Base-by-base conservation (phyloP, 176 grass and related monocot genomes). In the Hsuehochloa calcarea region DNA sequence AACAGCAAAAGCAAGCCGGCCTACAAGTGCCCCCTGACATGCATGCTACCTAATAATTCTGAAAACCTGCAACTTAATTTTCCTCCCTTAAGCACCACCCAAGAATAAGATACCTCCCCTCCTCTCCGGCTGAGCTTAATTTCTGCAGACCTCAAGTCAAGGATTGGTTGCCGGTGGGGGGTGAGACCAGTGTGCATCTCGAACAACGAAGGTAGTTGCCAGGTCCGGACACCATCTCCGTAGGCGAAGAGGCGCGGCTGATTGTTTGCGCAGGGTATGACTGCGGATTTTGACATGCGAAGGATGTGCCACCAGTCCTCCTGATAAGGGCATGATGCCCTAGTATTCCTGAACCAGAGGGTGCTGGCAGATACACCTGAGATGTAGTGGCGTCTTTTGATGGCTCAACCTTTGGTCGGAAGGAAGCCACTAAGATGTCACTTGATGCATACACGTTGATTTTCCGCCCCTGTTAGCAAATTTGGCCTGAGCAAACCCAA, bases 101-200 rank as follows among this genome's bases (percentile, higher is more conserved):
- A n/a, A n/a, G n/a, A n/a, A n/a, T 93, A 1, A 98, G 93, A 72
- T 90, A 89, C 65, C 69, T 81, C 49, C 19, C 72, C 43, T 19
- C 72, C 43, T 19, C 72, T 73, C 87, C 87, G 1, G 1, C 31
- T 31, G 49, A 46, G 45, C 63, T 79, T n/a, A n/a, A n/a, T n/a
- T 64, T 59, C 79, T 6, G 86, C 76, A n/a, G 87, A 95, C 87
- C 84, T 95, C 43, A 93, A 83, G 92, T 98, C 96, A 56, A 95
- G 86, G 83, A 98, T 80, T 0, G 89, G 88, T 13, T 92, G 56
- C 29, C 44, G 58, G 75, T 93, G 91, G 12, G 91, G 38, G 29
- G 47, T 87, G 25, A 98, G 83, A 62, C 69, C 76, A 23, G 69
- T 22, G 65, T 77, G 67, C 6, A 39, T 26, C 49, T 5, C 46